A percentile compares a stretch with the other conserved stretches of the same genome.
Conservation (phyloP, 1,284 basidiomycete genomes). For the Microbotryum saponariae region DNA sequence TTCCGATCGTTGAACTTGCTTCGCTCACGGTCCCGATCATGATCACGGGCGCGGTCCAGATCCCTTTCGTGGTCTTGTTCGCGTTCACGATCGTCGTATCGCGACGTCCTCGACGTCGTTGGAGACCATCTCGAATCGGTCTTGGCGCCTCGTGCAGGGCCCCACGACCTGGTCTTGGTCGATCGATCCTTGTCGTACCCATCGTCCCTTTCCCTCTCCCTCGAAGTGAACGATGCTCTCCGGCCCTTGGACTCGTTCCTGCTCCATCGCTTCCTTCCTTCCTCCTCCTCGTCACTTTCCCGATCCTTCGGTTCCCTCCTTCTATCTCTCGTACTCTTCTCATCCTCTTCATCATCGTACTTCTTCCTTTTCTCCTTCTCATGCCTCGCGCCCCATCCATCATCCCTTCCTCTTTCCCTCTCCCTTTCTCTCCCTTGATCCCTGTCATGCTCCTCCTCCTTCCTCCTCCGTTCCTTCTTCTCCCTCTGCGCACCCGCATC, state of each 20-base stretch:
- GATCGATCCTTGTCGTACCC: conserved; percentile 3
- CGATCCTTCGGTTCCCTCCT: neutral
- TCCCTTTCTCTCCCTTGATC: neutral
- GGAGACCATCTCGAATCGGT: neutral
- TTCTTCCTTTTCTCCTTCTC: neutral
- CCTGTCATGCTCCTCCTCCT: neutral
- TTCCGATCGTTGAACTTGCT: conserved; percentile 10
- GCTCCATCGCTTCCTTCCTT: neutral
- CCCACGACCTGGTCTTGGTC: neutral
- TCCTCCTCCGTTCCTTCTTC: neutral
- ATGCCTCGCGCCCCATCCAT: conserved; percentile 1
- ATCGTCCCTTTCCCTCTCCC: neutral
- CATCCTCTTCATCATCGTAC: neutral
- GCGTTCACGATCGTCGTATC: neutral
- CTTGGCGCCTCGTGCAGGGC: neutral
- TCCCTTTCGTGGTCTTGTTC: neutral
- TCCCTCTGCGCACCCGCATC: neutral
- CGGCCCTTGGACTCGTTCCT: neutral
- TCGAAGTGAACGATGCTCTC: neutral
- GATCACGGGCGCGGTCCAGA: neutral
- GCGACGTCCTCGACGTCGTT: neutral
- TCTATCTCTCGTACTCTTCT: neutral
- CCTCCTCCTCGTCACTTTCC: too few relatives aligned
- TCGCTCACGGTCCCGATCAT: neutral
- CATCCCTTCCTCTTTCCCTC: neutral